Percentiles rank a stretch among this genome's conserved stretches.
phyloP scores from a whole-genome alignment of 345 rosid species.

The Salix arbutifolia region DNA sequence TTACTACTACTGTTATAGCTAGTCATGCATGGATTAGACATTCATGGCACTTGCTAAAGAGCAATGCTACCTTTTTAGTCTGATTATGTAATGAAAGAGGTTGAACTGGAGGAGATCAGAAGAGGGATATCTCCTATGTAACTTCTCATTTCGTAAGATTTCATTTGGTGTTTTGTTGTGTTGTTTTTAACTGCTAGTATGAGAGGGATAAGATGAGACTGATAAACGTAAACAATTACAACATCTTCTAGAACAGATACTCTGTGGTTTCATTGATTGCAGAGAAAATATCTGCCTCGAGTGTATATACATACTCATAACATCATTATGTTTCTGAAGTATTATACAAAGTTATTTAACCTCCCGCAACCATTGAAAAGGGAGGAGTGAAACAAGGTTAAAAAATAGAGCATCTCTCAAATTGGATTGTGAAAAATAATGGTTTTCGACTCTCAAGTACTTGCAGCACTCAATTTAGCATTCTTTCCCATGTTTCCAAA shows the following conservation, averaged over 20 bases:
- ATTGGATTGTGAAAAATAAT: background rate
- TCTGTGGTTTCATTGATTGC: background rate
- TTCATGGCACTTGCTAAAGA: background rate
- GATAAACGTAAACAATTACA: background rate
- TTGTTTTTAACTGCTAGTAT: background rate
- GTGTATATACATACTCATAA: background rate
- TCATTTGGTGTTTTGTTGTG: background rate
- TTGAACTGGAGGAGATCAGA: background rate
- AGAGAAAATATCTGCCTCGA: background rate
- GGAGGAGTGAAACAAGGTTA: background rate
- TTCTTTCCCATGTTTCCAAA: conserved; percentile 41
- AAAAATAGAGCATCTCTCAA: background rate
- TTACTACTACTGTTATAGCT: background rate
- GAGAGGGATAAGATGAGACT: background rate
- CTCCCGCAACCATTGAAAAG: background rate
- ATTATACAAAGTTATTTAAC: background rate
- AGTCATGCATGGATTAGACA: background rate
- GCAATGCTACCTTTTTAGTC: background rate
- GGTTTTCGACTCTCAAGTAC: background rate
- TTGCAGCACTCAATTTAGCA: background rate
- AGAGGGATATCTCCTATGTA: background rate
- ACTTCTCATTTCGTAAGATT: background rate
- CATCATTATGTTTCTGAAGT: background rate
- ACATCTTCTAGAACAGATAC: background rate
- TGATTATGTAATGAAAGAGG: background rate